phyloP scores from a whole-genome alignment of 129 eudicot genomes.

The Flaveria bidentis region DNA sequence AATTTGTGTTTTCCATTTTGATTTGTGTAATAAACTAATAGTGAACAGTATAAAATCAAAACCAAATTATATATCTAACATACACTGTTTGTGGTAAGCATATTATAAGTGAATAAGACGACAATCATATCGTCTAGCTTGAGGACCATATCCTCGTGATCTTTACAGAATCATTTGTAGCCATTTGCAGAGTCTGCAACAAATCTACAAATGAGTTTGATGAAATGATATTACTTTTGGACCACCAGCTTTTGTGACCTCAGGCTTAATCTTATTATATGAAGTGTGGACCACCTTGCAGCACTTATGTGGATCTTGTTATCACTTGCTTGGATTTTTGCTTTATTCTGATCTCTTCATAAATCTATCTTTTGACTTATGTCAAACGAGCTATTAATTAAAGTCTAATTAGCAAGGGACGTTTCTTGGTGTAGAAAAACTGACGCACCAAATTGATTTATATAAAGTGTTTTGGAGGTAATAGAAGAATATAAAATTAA shows the following conservation, averaged over 20 bases:
- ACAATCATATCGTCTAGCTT: slow-evolving; percentile 20
- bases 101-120: slow-evolving; percentile 15
- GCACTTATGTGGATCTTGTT: slow-evolving; percentile 30
- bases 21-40: not conserved
- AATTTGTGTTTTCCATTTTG: not conserved
- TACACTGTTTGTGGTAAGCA: not conserved
- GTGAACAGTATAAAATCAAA: slow-evolving; percentile 7
- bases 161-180: slow-evolving; percentile 30
- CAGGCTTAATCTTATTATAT: slow-evolving; percentile 21
- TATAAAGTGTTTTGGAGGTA: slow-evolving; percentile 2
- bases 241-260: slow-evolving; percentile 39
- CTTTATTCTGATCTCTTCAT: slow-evolving; percentile 23
- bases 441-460: not conserved
- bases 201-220: slow-evolving; percentile 33
- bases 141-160: slow-evolving; percentile 36
- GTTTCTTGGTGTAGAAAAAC: not conserved
- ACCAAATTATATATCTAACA: slow-evolving; percentile 14
- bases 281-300: slow-evolving; percentile 42
- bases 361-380: slow-evolving; percentile 21
- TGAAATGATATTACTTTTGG: slow-evolving; percentile 30
- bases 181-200: slow-evolving; percentile 31
- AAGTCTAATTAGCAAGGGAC: not conserved
- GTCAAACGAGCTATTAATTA: not conserved
- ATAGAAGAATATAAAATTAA: not conserved
- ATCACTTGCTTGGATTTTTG: slow-evolving; percentile 32